Conservation (phyloP, 2,329 filamentous ascomycete species). For the Verticillium tricorpus region DNA sequence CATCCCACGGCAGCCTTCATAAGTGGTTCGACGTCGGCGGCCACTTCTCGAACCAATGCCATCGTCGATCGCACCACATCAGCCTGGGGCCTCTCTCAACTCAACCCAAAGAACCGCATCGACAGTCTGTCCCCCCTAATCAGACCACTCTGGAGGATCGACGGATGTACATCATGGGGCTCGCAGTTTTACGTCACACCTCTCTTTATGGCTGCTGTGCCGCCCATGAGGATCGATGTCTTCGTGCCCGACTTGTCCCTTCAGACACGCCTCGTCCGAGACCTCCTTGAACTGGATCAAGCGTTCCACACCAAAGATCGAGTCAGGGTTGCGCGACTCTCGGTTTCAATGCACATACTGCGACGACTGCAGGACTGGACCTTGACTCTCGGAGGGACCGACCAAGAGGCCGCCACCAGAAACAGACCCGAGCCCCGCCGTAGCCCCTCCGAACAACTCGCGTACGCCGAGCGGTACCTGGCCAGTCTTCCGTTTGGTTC, state of each 20-base stretch:
- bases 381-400: constrained; percentile 18
- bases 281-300: constrained; percentile 42
- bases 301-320: constrained; percentile 53
- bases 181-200: constrained; percentile 55
- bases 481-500: constrained; percentile 51
- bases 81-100: constrained; percentile 41
- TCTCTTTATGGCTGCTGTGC: constrained; percentile 38
- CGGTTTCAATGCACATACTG: constrained; percentile 49
- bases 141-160: constrained; percentile 51
- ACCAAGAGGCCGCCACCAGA: neutral
- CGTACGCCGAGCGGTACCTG: constrained; percentile 29
- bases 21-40: neutral
- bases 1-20: constrained; percentile 53
- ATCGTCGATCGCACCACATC: neutral
- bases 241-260: constrained; percentile 48
- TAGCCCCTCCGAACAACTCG: neutral
- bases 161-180: constrained; percentile 52
- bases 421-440: constrained; percentile 5
- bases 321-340: constrained; percentile 40
- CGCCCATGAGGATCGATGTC: constrained; percentile 53
- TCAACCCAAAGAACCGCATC: constrained; percentile 59
- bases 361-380: constrained; percentile 51
- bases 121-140: constrained; percentile 44
- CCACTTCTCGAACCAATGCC: neutral
- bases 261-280: constrained; percentile 35